phyloP scores from a whole-genome alignment of 108 stramenopile genomes.

The Aurantiochytrium sp. region DNA sequence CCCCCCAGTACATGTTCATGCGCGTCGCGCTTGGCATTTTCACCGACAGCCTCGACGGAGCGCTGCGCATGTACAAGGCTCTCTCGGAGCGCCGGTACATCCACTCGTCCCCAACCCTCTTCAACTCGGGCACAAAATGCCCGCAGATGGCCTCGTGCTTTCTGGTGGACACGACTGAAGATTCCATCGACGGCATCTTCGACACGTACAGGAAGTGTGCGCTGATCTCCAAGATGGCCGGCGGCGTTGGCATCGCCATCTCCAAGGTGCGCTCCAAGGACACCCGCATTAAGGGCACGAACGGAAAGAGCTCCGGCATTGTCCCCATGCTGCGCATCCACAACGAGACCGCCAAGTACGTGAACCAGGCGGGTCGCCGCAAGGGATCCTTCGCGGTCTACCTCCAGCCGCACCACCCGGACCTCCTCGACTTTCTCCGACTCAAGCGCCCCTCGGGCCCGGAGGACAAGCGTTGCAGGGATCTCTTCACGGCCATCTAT shows the following conservation, averaged over 20 bases:
- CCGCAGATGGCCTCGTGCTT: constrained; percentile 92
- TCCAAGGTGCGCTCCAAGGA: constrained; percentile 90
- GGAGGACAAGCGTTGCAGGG: constrained; percentile 85
- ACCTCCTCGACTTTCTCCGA: constrained; percentile 85
- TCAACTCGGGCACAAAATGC: constrained; percentile 89
- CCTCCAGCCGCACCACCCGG: constrained; percentile 94
- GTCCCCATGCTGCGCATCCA: constrained; percentile 96
- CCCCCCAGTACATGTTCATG: constrained; percentile 95
- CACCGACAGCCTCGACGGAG: constrained; percentile 65
- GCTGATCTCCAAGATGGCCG: constrained; percentile 53
- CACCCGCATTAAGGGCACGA: constrained; percentile 82
- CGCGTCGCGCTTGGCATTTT: constrained; percentile 95
- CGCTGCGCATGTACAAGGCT: constrained; percentile 86
- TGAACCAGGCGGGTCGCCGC: constrained; percentile 93
- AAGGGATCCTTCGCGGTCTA: constrained; percentile 93
- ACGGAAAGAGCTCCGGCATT: constrained; percentile 88
- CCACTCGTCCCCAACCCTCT: constrained; percentile 93
- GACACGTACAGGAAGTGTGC: constrained; percentile 93
- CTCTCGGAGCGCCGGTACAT: constrained; percentile 89
- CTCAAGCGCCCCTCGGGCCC: constrained; percentile 93
- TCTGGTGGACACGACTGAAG: constrained; percentile 87
- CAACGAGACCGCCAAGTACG: constrained; percentile 91
- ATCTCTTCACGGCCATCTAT: constrained; percentile 95
- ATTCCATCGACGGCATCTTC: constrained; percentile 93
- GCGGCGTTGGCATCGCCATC: constrained; percentile 89